Base-by-base conservation (phyloP, 2,329 filamentous ascomycete genomes). In the Trichoderma breve region DNA sequence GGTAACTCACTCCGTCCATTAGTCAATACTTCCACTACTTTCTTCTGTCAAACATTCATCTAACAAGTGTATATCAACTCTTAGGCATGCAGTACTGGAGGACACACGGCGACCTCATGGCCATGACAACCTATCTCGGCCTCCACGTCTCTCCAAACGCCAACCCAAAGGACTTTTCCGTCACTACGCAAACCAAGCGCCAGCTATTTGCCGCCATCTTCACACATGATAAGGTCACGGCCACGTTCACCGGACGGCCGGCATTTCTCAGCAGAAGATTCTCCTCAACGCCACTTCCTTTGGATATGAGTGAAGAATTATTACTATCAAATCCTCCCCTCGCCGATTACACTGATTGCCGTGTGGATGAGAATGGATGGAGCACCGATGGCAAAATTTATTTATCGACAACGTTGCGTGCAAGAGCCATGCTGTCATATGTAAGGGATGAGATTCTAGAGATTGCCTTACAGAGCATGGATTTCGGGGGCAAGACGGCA, bases 401-500 rank as follows among this genome's bases (percentile, higher is more conserved):
- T 14, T 9, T 21, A 3, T 62, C 69, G 51, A 73, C 72, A 6
- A 61, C 69, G 12, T 24, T 71, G 3, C 72, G 72, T 2, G 72
- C 72, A 18, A 64, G 71, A 36, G 67, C 66, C 47, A 65, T 63
- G 47, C 26, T 73, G 55, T 36, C 65, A n/a, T 70, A 61, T 53
- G 57, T 73, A 15, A 32, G 72, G 43, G 72, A 73, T n/a, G 71
- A 64, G 24, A 73, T 73, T 32, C 26, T 73, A n/a, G 66, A 61
- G 24, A 67, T 73, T 60, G 53, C 63, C 4, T 51, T 73, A 21
- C 72, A 73, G 28, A 30, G 43, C 39, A 51, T 47, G 28, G 70
- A 68, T 34, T 71, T 32, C 12, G 70, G 70, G 9, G 70, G 63
- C n/a, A 71, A 53, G 32, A 68, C 34, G 3, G 63, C 55, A 30